Percentiles rank a stretch among this genome's conserved stretches.
These are phyloP conservation scores for Starmerella tilneyi DNA, from an alignment of 805 yeast species.

Conservation along the genomic window DNA sequence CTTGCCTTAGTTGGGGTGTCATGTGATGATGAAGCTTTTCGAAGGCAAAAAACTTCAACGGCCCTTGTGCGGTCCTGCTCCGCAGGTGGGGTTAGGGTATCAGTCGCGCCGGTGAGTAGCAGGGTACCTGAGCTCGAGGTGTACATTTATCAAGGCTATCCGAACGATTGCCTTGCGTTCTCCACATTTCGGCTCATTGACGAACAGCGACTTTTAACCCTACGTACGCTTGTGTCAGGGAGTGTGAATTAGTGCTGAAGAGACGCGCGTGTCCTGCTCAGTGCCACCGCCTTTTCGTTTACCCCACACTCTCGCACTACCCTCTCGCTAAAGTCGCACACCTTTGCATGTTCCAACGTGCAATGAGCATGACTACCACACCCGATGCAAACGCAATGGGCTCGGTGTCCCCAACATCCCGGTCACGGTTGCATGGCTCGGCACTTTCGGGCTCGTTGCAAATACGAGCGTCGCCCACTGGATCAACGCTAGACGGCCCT, in stretches of 20 bases:
- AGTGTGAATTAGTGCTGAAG: background rate
- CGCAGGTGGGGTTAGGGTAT: background rate
- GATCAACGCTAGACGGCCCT: background rate
- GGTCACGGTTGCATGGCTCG: background rate
- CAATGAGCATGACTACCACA: slow-evolving; percentile 5
- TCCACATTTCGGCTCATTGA: background rate
- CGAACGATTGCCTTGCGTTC: background rate
- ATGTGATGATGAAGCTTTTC: background rate
- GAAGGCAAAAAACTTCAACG: slow-evolving; percentile 4
- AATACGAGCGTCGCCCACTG: slow-evolving; percentile 3
- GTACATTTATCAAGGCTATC: slow-evolving; percentile 1
- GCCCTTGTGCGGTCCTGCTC: slow-evolving; percentile 2
- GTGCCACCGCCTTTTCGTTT: background rate
- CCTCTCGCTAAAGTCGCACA: background rate
- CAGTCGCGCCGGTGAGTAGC: slow-evolving; percentile 6
- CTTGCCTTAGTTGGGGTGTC: too few species aligned
- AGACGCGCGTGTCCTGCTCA: too few species aligned
- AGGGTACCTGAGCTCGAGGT: slow-evolving; percentile 3
- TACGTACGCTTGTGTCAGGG: background rate
- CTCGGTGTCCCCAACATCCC: background rate
- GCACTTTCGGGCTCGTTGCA: slow-evolving; percentile 4
- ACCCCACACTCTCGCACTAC: background rate
- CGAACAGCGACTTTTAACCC: too few species aligned
- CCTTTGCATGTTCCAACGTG: too few species aligned
- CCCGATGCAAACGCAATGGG: background rate